These are phyloP conservation scores for Quillaja saponaria DNA, from an alignment of 306 rosid species.

Conservation along the genomic window DNA sequence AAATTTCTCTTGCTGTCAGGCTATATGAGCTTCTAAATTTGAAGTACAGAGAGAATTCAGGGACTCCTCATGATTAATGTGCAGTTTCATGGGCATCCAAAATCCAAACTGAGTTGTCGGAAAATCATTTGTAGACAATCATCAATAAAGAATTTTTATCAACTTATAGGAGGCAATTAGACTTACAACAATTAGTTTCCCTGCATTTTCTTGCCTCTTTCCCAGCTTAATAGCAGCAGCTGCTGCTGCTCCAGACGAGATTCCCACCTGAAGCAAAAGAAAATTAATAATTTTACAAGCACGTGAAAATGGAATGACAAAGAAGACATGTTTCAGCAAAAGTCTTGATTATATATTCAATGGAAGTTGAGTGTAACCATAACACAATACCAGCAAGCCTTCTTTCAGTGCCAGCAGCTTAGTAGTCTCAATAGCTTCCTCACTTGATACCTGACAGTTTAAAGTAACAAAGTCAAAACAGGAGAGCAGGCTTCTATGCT, in stretches of 20 bases:
- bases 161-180: background rate
- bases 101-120: too few relatives aligned
- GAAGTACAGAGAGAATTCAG: too few relatives aligned
- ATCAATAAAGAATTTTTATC: background rate
- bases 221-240: conserved; percentile 70
- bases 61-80: too few relatives aligned
- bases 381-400: conserved; percentile 66
- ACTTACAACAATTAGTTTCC: conserved; percentile 74
- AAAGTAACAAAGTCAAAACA: conserved; percentile 17
- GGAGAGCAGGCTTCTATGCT: too few relatives aligned
- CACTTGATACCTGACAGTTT: conserved; percentile 52
- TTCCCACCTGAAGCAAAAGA: conserved; percentile 65
- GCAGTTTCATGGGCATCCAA: too few relatives aligned
- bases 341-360: too few relatives aligned
- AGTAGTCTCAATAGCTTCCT: conserved; percentile 76
- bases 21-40: too few relatives aligned
- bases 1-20: too few relatives aligned
- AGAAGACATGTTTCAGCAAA: background rate
- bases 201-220: conserved; percentile 68
- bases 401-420: conserved; percentile 71
- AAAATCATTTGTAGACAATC: too few relatives aligned
- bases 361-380: background rate
- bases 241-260: conserved; percentile 88
- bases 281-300: background rate
- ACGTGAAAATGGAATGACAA: background rate